phyloP scores from a whole-genome alignment of 31 red algal genomes.

The Odonthalia washingtoniensis region DNA sequence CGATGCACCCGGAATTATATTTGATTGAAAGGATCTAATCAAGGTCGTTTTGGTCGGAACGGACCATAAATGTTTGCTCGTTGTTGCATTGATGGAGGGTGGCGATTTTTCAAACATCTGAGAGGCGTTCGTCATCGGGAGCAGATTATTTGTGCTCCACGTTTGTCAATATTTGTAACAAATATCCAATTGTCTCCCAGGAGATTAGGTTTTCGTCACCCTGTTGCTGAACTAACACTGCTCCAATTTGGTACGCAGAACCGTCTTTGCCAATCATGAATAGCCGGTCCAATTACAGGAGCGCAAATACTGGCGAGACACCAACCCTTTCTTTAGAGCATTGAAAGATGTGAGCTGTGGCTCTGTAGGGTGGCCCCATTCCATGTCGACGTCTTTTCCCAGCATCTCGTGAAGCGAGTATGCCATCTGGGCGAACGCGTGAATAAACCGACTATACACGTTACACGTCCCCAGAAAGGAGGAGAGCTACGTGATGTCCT shows the following conservation, averaged over 20 bases:
- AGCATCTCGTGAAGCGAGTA: no score
- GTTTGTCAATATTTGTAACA: neutral
- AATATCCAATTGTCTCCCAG: neutral
- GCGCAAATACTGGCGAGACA: neutral
- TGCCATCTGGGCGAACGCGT: neutral
- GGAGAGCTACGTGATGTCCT: neutral
- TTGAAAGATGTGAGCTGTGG: neutral
- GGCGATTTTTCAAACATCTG: no score
- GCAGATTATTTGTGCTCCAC: no score
- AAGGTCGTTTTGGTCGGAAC: no score
- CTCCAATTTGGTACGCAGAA: neutral
- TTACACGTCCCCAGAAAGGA: slow-evolving; percentile 46
- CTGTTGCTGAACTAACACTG: neutral
- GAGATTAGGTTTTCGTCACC: neutral
- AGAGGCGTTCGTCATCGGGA: no score
- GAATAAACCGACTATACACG: slow-evolving; percentile 44
- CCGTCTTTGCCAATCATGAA: neutral
- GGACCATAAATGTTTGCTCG: no score
- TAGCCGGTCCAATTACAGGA: neutral
- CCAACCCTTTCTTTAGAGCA: neutral
- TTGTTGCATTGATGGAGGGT: no score
- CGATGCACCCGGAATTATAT: no score
- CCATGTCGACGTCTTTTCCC: neutral
- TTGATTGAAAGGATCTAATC: no score
- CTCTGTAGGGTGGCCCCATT: neutral